These are phyloP conservation scores for Vitis cinerea DNA, from an alignment of 164 flowering plant genomes.

Conservation along the genomic window DNA sequence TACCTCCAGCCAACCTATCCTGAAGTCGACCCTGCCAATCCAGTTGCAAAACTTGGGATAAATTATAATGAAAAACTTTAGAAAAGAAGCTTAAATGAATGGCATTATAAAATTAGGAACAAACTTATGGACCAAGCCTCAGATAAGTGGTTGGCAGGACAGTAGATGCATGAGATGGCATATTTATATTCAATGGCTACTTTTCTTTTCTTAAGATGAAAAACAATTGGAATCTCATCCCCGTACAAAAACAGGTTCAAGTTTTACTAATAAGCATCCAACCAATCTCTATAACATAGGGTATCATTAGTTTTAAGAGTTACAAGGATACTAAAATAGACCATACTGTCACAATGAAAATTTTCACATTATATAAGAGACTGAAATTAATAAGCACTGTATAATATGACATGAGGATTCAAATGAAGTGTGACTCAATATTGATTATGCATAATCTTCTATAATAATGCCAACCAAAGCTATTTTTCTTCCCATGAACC, in stretches of 20 bases:
- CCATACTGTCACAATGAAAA: no score
- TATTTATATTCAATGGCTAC: no score
- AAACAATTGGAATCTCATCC: no score
- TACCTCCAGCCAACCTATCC: conserved; percentile 97
- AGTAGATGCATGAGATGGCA: no score
- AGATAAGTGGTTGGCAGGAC: not conserved
- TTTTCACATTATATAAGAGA: not conserved
- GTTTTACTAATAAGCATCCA: no score
- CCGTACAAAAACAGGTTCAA: no score
- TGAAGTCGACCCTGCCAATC: conserved; percentile 73
- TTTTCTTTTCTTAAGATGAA: no score
- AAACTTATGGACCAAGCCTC: not conserved
- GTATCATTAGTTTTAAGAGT: no score
- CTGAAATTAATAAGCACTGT: not conserved
- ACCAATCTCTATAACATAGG: no score
- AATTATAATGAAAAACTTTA: not conserved
- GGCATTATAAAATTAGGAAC: not conserved
- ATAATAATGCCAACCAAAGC: not conserved
- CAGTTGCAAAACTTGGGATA: not conserved
- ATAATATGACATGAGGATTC: not conserved
- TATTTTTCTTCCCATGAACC: not conserved
- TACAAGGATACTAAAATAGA: no score
- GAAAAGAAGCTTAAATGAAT: not conserved
- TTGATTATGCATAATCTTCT: no score
- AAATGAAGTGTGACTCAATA: not conserved